Evolutionary conservation across 345 rosid species (phyloP).

Genomic region (Salix arbutifolia): DNA sequence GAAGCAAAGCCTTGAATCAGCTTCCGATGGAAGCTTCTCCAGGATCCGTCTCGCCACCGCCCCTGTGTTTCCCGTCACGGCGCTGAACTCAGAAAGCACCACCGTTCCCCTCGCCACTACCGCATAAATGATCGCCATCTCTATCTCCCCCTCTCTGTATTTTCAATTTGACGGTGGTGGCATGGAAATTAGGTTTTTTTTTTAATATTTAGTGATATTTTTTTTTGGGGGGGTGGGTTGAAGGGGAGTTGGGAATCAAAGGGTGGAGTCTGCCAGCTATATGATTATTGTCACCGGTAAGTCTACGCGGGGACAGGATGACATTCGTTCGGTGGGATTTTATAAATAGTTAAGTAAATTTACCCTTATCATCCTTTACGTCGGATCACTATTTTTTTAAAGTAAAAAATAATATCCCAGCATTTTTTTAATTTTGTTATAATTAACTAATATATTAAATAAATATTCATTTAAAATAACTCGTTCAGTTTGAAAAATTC

Average conservation of each 20-base stretch:
- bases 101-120: conserved; percentile 93
- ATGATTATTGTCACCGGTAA: background rate
- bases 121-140: conserved; percentile 88
- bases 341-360: background rate
- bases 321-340: background rate
- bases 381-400: too few species aligned
- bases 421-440: too few species aligned
- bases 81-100: conserved; percentile 93
- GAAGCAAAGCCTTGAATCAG: conserved; percentile 76
- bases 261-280: background rate
- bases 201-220: too few species aligned
- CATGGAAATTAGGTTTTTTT: background rate
- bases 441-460: too few species aligned
- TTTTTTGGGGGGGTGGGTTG: background rate
- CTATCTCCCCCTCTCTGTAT: background rate
- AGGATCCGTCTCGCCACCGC: conserved; percentile 84
- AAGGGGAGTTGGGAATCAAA: background rate
- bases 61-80: conserved; percentile 87
- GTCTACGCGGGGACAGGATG: conserved; percentile 3
- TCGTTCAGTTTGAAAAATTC: too few species aligned
- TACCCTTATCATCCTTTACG: too few species aligned
- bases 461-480: too few species aligned
- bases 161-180: background rate
- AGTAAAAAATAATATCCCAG: too few species aligned
- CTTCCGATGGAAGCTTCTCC: conserved; percentile 73